Percentiles rank a stretch among this genome's conserved stretches.
Conservation (phyloP, 2,329 filamentous ascomycete species). For the Talaromyces sp. region DNA sequence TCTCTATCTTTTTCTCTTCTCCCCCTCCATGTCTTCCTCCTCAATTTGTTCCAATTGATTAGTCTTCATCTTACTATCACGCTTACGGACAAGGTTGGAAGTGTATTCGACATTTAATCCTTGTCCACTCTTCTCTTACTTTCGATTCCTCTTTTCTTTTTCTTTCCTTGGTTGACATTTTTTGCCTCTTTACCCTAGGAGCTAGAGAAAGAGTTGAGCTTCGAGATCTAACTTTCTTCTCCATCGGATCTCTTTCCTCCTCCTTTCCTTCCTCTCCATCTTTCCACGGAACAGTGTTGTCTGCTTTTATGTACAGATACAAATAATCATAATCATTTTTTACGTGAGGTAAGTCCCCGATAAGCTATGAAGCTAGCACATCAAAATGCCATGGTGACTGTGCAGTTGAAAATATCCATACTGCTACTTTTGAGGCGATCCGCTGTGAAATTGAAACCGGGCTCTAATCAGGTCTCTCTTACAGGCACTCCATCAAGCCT, state of each 20-base stretch:
- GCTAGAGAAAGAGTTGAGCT: slow-evolving; percentile 1
- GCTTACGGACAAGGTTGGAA: not conserved
- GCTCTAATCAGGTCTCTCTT: not conserved
- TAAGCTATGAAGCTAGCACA: not conserved
- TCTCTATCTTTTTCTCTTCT: not conserved
- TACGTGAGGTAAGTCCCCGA: slow-evolving; percentile 16
- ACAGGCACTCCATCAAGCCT: slow-evolving; percentile 1
- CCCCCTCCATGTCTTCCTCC: not conserved
- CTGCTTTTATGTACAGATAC: slow-evolving; percentile 16
- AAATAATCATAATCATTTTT: slow-evolving; percentile 16
- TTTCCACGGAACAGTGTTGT: slow-evolving; percentile 13
- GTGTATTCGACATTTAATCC: not conserved
- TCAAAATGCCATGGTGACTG: not conserved
- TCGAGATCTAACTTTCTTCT: not conserved
- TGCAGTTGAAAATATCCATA: not conserved
- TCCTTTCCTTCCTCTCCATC: slow-evolving; percentile 16
- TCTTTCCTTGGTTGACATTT: slow-evolving; percentile 8
- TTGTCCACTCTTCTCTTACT: slow-evolving; percentile 6
- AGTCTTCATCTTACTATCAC: not conserved
- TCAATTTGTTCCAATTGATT: not conserved
- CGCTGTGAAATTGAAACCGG: not conserved
- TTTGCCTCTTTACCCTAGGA: not conserved
- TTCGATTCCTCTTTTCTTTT: not conserved
- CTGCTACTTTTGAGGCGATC: not conserved
- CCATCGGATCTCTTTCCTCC: not conserved